Evolutionary conservation across 1,284 basidiomycete species (phyloP), one percentile per base, ranked within the genome.

Genomic region (Meira nashicola): DNA sequence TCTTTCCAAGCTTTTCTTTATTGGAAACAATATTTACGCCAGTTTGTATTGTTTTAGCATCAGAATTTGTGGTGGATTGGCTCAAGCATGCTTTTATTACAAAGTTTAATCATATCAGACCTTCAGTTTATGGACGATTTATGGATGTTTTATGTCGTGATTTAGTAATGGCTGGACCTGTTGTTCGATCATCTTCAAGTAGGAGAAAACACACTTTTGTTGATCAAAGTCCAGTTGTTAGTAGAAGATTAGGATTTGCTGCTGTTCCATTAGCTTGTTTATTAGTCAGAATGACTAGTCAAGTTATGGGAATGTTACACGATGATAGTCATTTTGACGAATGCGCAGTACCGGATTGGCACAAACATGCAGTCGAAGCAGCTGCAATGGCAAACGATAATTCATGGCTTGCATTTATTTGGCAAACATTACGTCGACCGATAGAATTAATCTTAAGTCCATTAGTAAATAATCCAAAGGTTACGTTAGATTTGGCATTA

Each of bases 1-100:
- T 79, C 25, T 73, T 80, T 39, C 79, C 79, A 5, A 74, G 75
- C 52, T 67, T 81, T 51, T 74, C 77, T 4, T 61, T 81, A n/a
- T 64, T 92, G 0, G 90, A 89, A 84, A 90, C 89, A 7, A 95
- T 95, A 58, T 87, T 92, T 59, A 94, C 92, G 60, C 94, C 94
- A 7, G 92, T 94, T 0, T 66, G 94, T 48, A 89, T 91, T 4
- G 95, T 99, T 2, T 83, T 98, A 74, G 75, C 87, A 1, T 95
- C 92, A 6, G 95, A 99, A 78, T 89, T 91, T 84, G 80, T 91
- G 4, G 95, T 99, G 28, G 95, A 99, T 79, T 98, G 94, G 95
- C 83, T 98, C 60, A 98, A 99, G 76, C 95, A 99, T 75, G 94
- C 94, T 1, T 99, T 98, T 81, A 97, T 99, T 73, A 94, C 93